phyloP scores from a whole-genome alignment of 768 basidiomycete genomes.

The Cyclocybe cylindracea region DNA sequence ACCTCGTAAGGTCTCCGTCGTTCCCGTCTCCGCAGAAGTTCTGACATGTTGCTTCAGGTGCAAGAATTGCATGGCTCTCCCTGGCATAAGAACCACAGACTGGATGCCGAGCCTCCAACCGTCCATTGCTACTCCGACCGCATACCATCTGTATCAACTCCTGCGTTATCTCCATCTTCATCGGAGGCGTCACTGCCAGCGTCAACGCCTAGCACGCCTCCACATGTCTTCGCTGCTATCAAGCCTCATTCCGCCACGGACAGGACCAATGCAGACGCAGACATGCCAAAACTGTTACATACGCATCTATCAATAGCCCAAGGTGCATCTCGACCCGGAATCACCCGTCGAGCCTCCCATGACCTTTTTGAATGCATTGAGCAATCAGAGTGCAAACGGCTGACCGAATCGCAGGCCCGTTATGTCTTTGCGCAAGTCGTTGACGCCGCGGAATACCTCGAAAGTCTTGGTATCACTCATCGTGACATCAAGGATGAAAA shows the following conservation, averaged over 20 bases:
- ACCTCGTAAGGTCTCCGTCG: slow-evolving; percentile 60
- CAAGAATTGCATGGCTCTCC: slow-evolving; percentile 94
- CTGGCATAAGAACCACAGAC: slow-evolving; percentile 60
- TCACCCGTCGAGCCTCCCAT: slow-evolving; percentile 76
- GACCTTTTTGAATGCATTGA: slow-evolving; percentile 97
- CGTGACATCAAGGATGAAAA: slow-evolving; percentile 99
- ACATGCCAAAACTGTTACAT: slow-evolving; percentile 17
- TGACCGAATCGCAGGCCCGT: slow-evolving; percentile 77
- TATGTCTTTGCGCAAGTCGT: slow-evolving; percentile 89
- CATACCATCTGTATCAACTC: slow-evolving; percentile 39
- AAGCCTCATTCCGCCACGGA: slow-evolving; percentile 9
- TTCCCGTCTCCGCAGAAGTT: background rate
- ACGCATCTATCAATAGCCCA: slow-evolving; percentile 18
- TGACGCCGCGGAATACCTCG: slow-evolving; percentile 79
- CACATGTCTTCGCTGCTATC: slow-evolving; percentile 19
- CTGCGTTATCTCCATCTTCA: slow-evolving; percentile 53
- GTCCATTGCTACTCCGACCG: slow-evolving; percentile 19
- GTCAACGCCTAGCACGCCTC: slow-evolving; percentile 29
- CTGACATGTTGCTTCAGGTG: slow-evolving; percentile 47
- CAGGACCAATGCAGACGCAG: slow-evolving; percentile 8
- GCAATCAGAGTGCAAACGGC: slow-evolving; percentile 74
- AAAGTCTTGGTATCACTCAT: slow-evolving; percentile 84
- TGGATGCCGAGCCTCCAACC: slow-evolving; percentile 13
- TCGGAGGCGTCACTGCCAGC: slow-evolving; percentile 29
- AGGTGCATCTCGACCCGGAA: slow-evolving; percentile 36